phyloP scores from a whole-genome alignment of 805 yeast genomes.

The Yarrowia deformans region DNA sequence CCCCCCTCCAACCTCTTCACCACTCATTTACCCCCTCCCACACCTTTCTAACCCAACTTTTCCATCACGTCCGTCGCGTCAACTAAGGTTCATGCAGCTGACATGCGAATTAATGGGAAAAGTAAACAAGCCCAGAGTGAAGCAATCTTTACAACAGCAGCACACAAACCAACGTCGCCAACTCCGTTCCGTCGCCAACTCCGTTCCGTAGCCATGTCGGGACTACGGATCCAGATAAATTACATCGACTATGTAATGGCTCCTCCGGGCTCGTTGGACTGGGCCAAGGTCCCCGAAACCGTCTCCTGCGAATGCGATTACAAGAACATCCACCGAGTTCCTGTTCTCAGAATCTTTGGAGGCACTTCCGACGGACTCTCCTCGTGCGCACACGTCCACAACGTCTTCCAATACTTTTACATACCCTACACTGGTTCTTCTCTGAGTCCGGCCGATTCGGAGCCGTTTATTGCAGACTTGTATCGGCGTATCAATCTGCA shows the following conservation, averaged over 20 bases:
- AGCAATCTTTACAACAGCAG: neutral
- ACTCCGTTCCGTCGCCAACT: too few species aligned
- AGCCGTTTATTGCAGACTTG: constrained; percentile 42
- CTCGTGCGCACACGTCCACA: constrained; percentile 77
- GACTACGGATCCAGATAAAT: constrained; percentile 27
- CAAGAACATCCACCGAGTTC: neutral
- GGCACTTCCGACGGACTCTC: constrained; percentile 56
- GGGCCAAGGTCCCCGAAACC: neutral
- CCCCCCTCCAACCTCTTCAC: too few species aligned
- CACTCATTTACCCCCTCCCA: neutral
- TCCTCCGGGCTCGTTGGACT: constrained; percentile 12
- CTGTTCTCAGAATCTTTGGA: constrained; percentile 3
- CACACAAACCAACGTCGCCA: neutral
- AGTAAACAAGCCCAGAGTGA: neutral
- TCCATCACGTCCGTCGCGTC: constrained; percentile 1
- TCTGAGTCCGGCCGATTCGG: constrained; percentile 42
- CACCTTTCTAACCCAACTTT: neutral
- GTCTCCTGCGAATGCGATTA: neutral
- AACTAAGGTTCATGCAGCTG: neutral
- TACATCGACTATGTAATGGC: constrained; percentile 37
- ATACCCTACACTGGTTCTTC: constrained; percentile 62
- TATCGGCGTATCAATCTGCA: constrained; percentile 46
- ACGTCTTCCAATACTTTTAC: constrained; percentile 81
- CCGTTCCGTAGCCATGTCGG: neutral
- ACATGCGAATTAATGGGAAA: neutral